Conservation (phyloP, 805 yeast genomes). For the Wickerhamiella australiensis region DNA sequence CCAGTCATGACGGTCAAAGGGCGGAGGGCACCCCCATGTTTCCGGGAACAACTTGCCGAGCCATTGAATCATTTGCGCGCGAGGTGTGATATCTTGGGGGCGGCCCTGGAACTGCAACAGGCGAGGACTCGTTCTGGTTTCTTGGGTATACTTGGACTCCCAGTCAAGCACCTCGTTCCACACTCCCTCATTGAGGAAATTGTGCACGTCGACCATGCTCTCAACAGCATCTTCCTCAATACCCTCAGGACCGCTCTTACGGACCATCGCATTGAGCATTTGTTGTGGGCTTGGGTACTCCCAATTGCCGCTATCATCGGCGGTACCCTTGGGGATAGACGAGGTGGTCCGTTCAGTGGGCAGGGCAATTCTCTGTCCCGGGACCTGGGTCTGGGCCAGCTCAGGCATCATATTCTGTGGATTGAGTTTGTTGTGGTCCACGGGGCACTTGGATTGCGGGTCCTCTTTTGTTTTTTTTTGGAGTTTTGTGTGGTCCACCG, state of each 20-base stretch:
- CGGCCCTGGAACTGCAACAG: conserved; percentile 80
- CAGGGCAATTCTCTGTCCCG: conserved; percentile 67
- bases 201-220: conserved; percentile 93
- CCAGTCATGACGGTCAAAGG: conserved; percentile 99
- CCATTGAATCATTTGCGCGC: conserved; percentile 57
- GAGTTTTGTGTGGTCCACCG: conserved; percentile 32
- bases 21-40: conserved; percentile 63
- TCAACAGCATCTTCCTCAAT: conserved; percentile 93
- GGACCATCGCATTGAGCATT: conserved; percentile 94
- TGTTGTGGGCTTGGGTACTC: conserved; percentile 99
- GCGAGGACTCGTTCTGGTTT: conserved; percentile 54
- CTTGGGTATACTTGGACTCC: conserved; percentile 62
- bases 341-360: conserved; percentile 79
- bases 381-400: conserved; percentile 51
- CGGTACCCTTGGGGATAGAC: conserved; percentile 73
- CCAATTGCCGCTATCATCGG: conserved; percentile 66
- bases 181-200: conserved; percentile 91
- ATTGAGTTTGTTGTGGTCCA: conserved; percentile 38
- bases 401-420: conserved; percentile 82
- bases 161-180: conserved; percentile 90
- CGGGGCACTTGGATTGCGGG: conserved; percentile 29
- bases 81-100: conserved; percentile 77
- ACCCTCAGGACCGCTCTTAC: conserved; percentile 75
- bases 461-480: conserved; percentile 15
- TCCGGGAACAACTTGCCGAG: conserved; percentile 63